Evolutionary conservation across 108 stramenopile species (phyloP).

Genomic region (Nitzschia sp.): DNA sequence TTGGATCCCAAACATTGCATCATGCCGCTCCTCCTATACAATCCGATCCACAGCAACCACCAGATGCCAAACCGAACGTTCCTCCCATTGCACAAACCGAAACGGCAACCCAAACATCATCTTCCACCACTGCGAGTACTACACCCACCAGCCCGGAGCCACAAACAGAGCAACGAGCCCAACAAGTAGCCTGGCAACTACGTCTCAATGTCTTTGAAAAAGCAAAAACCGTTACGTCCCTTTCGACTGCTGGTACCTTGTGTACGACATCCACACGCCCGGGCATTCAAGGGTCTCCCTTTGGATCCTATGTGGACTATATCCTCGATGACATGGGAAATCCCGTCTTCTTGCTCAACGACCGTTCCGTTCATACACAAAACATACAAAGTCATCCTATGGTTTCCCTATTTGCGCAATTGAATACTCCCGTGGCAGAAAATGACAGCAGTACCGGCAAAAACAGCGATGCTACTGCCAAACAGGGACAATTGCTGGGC

Average conservation of each 20-base stretch:
- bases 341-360: slow-evolving; percentile 94
- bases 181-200: slow-evolving; percentile 41
- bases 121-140: slow-evolving; percentile 15
- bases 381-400: slow-evolving; percentile 61
- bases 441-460: neutral
- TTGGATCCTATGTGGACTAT: slow-evolving; percentile 96
- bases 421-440: slow-evolving; percentile 29
- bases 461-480: neutral
- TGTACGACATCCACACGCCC: slow-evolving; percentile 79
- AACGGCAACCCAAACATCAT: neutral
- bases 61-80: neutral
- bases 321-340: slow-evolving; percentile 90
- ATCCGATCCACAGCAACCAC: neutral
- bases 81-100: too few species aligned
- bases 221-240: slow-evolving; percentile 78
- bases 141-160: slow-evolving; percentile 24
- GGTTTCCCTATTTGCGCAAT: slow-evolving; percentile 82
- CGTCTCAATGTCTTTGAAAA: slow-evolving; percentile 85
- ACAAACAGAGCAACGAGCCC: slow-evolving; percentile 29
- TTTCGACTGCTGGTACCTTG: slow-evolving; percentile 84
- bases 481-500: slow-evolving; percentile 77
- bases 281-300: slow-evolving; percentile 87
- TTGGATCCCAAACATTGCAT: too few species aligned
- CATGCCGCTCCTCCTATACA: neutral
- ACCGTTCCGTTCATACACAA: slow-evolving; percentile 92